These are phyloP conservation scores for Populus alba DNA, from an alignment of 345 rosid genomes.

Conservation along the genomic window DNA sequence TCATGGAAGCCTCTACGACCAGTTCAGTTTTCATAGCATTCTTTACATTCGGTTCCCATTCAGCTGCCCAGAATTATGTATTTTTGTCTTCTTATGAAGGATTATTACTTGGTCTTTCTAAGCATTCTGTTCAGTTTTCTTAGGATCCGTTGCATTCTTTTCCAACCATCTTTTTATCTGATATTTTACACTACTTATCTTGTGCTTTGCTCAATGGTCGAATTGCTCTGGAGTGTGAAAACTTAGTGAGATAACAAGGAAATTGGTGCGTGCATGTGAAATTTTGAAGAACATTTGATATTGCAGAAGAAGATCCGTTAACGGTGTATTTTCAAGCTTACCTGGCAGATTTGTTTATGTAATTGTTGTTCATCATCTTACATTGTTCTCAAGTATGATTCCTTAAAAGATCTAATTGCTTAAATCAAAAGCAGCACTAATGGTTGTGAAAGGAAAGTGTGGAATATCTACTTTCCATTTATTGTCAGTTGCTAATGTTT, in stretches of 20 bases:
- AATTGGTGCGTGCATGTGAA: not conserved
- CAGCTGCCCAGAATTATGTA: not conserved
- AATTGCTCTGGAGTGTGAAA: not conserved
- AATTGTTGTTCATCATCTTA: not conserved
- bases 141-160: not conserved
- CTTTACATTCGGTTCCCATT: not conserved
- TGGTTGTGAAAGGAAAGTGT: not conserved
- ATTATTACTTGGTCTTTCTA: not conserved
- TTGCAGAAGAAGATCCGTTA: not conserved
- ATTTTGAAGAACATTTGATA: not conserved
- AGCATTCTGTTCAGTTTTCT: not conserved
- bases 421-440: not conserved
- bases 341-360: not conserved
- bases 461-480: not conserved
- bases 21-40: not conserved
- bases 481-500: conserved; percentile 16
- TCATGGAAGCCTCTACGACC: not conserved
- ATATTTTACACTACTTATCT: not conserved
- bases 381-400: not conserved
- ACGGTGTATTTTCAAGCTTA: not conserved
- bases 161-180: not conserved
- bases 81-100: not conserved
- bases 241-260: not conserved
- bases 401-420: not conserved
- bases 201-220: not conserved